These are phyloP conservation scores for Protomyces macrosporus DNA, from an alignment of 1,139 yeast genomes.

Conservation along the genomic window DNA sequence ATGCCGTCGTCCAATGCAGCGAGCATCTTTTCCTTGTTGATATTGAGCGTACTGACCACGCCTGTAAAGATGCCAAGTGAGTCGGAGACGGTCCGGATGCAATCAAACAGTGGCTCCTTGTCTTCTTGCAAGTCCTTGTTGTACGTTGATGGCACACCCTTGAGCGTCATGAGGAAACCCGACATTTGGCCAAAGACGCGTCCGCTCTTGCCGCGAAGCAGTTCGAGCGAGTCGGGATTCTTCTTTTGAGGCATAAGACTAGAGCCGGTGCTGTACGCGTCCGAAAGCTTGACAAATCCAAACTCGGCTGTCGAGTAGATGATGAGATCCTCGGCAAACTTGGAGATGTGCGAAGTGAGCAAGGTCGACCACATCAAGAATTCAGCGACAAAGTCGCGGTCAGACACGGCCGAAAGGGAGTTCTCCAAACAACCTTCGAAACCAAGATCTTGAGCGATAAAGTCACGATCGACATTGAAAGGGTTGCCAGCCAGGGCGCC, in stretches of 20 bases:
- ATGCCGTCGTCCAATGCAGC: slow-evolving; percentile 94
- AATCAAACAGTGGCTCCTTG: slow-evolving; percentile 93
- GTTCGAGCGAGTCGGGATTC: slow-evolving; percentile 92
- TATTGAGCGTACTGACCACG: slow-evolving; percentile 75
- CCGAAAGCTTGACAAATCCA: slow-evolving; percentile 87
- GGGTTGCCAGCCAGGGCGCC: slow-evolving; percentile 99
- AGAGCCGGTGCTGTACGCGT: slow-evolving; percentile 97
- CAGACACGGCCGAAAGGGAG: slow-evolving; percentile 90
- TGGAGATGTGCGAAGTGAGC: slow-evolving; percentile 89
- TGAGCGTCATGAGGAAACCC: slow-evolving; percentile 92
- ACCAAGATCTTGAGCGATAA: slow-evolving; percentile 68
- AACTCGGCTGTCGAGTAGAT: slow-evolving; percentile 96
- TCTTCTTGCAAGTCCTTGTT: slow-evolving; percentile 99
- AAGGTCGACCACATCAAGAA: slow-evolving; percentile 96
- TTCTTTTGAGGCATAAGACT: slow-evolving; percentile 99
- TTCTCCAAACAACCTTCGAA: slow-evolving; percentile 86
- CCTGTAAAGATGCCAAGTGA: slow-evolving; percentile 93
- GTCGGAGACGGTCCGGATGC: slow-evolving; percentile 83
- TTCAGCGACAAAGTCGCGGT: slow-evolving; percentile 95
- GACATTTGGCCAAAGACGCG: slow-evolving; percentile 92
- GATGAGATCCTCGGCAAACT: slow-evolving; percentile 90
- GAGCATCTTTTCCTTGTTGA: slow-evolving; percentile 70
- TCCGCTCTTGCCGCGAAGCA: slow-evolving; percentile 93
- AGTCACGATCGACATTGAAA: slow-evolving; percentile 93
- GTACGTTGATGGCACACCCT: slow-evolving; percentile 94